Percentiles rank a stretch among this genome's conserved stretches.
phyloP scores from a whole-genome alignment of 2,329 filamentous ascomycete species.

The Didymella segeticola region DNA sequence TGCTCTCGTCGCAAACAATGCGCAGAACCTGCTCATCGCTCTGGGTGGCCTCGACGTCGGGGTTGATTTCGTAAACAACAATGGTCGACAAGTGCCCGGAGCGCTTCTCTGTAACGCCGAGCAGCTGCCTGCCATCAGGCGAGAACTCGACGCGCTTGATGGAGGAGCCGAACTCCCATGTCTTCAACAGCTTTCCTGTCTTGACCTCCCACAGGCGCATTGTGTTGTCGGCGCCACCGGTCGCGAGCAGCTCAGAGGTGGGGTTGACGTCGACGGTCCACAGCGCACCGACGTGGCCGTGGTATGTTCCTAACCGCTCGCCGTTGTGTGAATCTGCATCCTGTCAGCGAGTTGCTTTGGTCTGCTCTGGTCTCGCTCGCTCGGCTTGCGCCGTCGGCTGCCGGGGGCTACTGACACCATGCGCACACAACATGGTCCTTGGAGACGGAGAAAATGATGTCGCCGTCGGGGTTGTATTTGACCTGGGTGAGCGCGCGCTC shows the following conservation, averaged over 20 bases:
- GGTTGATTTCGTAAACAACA: conserved; percentile 86
- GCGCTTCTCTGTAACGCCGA: conserved; percentile 97
- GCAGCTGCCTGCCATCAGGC: conserved; percentile 86
- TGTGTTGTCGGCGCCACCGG: conserved; percentile 96
- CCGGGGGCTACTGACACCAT: conserved; percentile 66
- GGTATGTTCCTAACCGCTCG: conserved; percentile 92
- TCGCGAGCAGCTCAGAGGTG: conserved; percentile 88
- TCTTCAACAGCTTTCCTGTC: conserved; percentile 91
- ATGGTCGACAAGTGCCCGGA: conserved; percentile 96
- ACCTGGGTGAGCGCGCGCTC: conserved; percentile 96
- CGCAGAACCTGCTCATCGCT: conserved; percentile 80
- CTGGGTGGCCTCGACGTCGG: conserved; percentile 83
- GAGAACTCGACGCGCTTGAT: conserved; percentile 99
- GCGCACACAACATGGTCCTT: conserved; percentile 98
- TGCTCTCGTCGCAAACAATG: conserved; percentile 90
- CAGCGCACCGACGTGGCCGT: conserved; percentile 95
- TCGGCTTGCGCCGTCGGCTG: not conserved
- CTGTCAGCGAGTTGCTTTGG: no score
- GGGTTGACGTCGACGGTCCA: conserved; percentile 99
- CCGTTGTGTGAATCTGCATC: conserved; percentile 80
- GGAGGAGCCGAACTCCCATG: conserved; percentile 95
- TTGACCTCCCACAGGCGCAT: conserved; percentile 97
- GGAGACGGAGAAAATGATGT: conserved; percentile 92
- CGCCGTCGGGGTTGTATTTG: conserved; percentile 84
- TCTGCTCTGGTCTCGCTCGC: conserved; percentile 7